These are phyloP conservation scores for Trametes polyzona DNA, from an alignment of 1,284 basidiomycete genomes.

Conservation along the genomic window DNA sequence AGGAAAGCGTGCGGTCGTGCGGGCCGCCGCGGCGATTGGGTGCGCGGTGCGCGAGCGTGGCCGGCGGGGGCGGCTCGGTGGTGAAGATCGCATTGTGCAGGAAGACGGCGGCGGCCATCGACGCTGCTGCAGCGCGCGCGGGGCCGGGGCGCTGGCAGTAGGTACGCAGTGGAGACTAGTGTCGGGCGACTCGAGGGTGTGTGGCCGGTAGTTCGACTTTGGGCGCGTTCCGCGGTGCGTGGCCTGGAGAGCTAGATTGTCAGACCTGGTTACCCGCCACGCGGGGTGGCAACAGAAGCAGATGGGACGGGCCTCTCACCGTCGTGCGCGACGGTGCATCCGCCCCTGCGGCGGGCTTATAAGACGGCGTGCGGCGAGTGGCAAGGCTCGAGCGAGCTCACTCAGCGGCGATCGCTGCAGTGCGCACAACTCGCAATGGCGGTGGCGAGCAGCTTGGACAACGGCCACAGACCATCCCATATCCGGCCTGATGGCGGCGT, in stretches of 20 bases:
- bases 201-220: background rate
- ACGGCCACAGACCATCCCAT: slow-evolving; percentile 12
- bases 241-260: slow-evolving; percentile 11
- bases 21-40: slow-evolving; percentile 16
- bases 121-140: background rate
- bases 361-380: background rate
- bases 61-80: slow-evolving; percentile 40
- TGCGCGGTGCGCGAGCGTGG: slow-evolving; percentile 27
- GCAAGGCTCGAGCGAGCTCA: background rate
- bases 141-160: background rate
- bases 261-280: slow-evolving; percentile 10
- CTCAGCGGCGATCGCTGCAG: slow-evolving; percentile 5
- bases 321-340: too few relatives aligned
- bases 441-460: background rate
- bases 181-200: background rate
- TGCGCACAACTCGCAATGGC: background rate
- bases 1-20: slow-evolving; percentile 45
- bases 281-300: slow-evolving; percentile 9
- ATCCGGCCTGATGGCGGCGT: slow-evolving; percentile 24
- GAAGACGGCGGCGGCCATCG: slow-evolving; percentile 45
- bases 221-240: slow-evolving; percentile 1
- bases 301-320: background rate
- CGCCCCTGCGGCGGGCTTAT: background rate
- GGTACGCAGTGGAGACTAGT: background rate
- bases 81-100: slow-evolving; percentile 58